Evolutionary conservation across 1,284 basidiomycete genomes (phyloP), one percentile per base, ranked within the genome.

Genomic region (Irpex lacteus): DNA sequence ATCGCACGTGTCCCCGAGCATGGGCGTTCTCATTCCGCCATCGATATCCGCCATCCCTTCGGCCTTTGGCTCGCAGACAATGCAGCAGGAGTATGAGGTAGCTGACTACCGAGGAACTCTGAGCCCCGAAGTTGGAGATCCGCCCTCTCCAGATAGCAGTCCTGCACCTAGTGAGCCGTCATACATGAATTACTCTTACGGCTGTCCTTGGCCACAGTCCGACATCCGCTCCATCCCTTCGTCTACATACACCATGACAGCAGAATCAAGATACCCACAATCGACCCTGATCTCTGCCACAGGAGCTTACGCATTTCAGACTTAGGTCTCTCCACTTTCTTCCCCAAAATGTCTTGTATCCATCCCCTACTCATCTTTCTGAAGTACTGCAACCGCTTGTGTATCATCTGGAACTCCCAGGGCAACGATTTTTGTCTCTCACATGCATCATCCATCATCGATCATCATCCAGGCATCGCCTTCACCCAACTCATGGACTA

Each of bases 11-110:
- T 62, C 65, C 19, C 58, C 64, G 18, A 65, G 58, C 50, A 68
- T 68, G 67, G 67, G 67, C 52, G 60, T 68, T 49, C 65, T 68
- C 13, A 62, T 68, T 11, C 67, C 67, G 18, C 66, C 65, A 26
- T 63, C 63, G 26, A 40, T 63, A 47, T 60, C 63, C 32, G 59
- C 63, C 60, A 47, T 59, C 49, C 49, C 61, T 32, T 19, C 60
- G 50, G n/a, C 64, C 38, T 54, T 44, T 55, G 44, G 19, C 15
- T n/a, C 54, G 38, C 19, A 61, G 18, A 13, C 63, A 50, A 36
- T 47, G 60, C 44, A 64, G 34, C 53, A 59, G 26, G 26, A 26
- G 15, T 15, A 58, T 19, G 56, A 59, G 34, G 38, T 34, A n/a
- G 62, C 56, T 18, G 40, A 55, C n/a, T 47, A 55, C 13, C 47